Evolutionary conservation across 345 rosid species (phyloP).

Genomic region (Moringa oleifera): DNA sequence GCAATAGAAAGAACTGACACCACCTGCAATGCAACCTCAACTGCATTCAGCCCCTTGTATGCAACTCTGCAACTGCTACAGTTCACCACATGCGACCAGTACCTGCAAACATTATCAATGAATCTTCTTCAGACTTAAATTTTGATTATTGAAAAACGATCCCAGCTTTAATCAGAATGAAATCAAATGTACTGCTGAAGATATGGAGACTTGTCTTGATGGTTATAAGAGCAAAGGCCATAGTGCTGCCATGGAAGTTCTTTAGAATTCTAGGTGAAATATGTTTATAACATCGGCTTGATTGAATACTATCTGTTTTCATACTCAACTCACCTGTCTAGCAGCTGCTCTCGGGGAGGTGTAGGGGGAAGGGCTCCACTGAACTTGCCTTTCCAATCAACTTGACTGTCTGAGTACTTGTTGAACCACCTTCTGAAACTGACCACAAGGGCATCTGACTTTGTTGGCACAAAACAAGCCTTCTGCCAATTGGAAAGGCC

Average conservation of each 20-base stretch:
- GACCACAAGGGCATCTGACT: slow-evolving; percentile 68
- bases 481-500: slow-evolving; percentile 81
- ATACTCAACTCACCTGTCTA: slow-evolving; percentile 56
- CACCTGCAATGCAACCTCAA: slow-evolving; percentile 57
- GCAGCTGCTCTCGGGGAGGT: slow-evolving; percentile 66
- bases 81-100: slow-evolving; percentile 81
- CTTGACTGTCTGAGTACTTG: slow-evolving; percentile 53
- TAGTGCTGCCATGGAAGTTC: too few relatives aligned
- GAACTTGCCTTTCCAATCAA: slow-evolving; percentile 74
- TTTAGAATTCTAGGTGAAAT: too few relatives aligned
- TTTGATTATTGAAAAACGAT: neutral
- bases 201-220: neutral
- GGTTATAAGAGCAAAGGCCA: neutral
- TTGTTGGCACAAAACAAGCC: slow-evolving; percentile 75
- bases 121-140: too few relatives aligned
- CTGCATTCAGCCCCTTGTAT: slow-evolving; percentile 44
- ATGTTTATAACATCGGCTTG: neutral
- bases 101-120: slow-evolving; percentile 31
- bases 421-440: slow-evolving; percentile 77
- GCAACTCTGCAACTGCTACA: slow-evolving; percentile 72
- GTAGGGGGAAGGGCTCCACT: slow-evolving; percentile 61
- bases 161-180: neutral
- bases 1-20: slow-evolving; percentile 47
- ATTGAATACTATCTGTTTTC: neutral
- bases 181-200: neutral